Evolutionary conservation across 2,329 filamentous ascomycete genomes (phyloP).

Genomic region (Penicillium expansum): DNA sequence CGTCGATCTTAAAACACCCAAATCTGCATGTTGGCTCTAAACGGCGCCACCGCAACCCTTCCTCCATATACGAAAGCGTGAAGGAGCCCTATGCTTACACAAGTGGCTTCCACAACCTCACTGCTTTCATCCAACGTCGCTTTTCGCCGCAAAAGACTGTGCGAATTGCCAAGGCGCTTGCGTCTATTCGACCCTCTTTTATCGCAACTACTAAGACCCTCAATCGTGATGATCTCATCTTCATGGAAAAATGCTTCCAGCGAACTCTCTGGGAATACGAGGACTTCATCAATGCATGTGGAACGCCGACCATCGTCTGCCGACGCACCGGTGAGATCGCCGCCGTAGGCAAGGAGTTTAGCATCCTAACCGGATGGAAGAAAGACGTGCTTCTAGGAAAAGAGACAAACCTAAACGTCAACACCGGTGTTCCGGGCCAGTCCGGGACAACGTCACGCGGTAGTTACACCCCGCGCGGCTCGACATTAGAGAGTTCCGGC

Average conservation of each 20-base stretch:
- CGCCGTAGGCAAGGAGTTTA: slow-evolving; percentile 93
- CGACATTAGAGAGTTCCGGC: slow-evolving; percentile 33
- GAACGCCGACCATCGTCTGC: slow-evolving; percentile 87
- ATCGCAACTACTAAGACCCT: slow-evolving; percentile 89
- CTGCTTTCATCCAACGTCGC: slow-evolving; percentile 72
- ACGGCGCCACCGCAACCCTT: slow-evolving; percentile 66
- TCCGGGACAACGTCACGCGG: slow-evolving; percentile 45
- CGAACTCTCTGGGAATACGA: slow-evolving; percentile 90
- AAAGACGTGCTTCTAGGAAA: slow-evolving; percentile 85
- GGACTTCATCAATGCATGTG: slow-evolving; percentile 82
- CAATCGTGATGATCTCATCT: slow-evolving; percentile 82
- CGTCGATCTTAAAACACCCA: slow-evolving; percentile 45
- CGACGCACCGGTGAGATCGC: slow-evolving; percentile 92
- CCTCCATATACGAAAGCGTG: slow-evolving; percentile 82
- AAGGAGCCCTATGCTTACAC: slow-evolving; percentile 91
- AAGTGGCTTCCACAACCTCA: slow-evolving; percentile 82
- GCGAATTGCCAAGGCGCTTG: slow-evolving; percentile 81
- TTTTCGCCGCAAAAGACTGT: slow-evolving; percentile 75
- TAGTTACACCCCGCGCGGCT: slow-evolving; percentile 50
- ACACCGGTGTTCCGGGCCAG: slow-evolving; percentile 58
- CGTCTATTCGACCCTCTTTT: slow-evolving; percentile 87
- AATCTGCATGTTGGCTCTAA: slow-evolving; percentile 42
- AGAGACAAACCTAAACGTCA: slow-evolving; percentile 82
- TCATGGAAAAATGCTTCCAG: slow-evolving; percentile 97
- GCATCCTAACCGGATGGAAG: slow-evolving; percentile 91